A percentile compares a stretch with the other conserved stretches of the same genome.
These are phyloP conservation scores for Tulasnella calospora DNA, from an alignment of 768 basidiomycete species.

Conservation along the genomic window DNA sequence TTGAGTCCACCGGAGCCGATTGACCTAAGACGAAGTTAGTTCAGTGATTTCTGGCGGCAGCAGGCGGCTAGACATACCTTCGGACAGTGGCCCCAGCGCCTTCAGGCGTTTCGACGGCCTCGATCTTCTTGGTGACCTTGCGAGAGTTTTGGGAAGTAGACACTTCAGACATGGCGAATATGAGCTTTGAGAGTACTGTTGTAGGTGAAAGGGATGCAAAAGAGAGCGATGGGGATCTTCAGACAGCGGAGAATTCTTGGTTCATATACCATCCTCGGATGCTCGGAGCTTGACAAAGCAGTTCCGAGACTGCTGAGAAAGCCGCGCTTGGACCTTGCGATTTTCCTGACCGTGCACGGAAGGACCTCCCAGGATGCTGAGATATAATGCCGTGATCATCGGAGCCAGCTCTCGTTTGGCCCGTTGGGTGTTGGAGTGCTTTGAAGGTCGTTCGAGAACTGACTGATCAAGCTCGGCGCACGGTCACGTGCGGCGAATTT, in stretches of 20 bases:
- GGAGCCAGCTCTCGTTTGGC: background rate
- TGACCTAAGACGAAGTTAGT: slow-evolving; percentile 42
- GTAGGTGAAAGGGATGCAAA: background rate
- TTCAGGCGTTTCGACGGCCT: slow-evolving; percentile 71
- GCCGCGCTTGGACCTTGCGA: background rate
- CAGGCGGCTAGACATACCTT: slow-evolving; percentile 36
- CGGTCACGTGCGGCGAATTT: background rate
- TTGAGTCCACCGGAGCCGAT: slow-evolving; percentile 71
- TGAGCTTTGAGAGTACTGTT: background rate
- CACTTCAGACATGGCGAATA: background rate
- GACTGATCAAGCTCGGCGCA: background rate
- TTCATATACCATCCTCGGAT: background rate
- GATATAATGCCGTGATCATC: background rate
- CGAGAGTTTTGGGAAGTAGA: slow-evolving; percentile 39
- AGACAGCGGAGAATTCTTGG: background rate
- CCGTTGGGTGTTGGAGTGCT: background rate
- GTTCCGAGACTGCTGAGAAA: background rate
- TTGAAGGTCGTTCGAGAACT: slow-evolving; percentile 3
- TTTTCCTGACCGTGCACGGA: background rate
- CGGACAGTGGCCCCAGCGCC: slow-evolving; percentile 79
- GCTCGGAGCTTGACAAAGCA: background rate
- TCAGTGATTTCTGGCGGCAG: background rate
- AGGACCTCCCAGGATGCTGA: background rate
- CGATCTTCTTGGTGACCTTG: slow-evolving; percentile 64
- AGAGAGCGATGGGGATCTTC: background rate